Evolutionary conservation across 257 asterid genomes (phyloP).

Genomic region (Euphrasia confusa): DNA sequence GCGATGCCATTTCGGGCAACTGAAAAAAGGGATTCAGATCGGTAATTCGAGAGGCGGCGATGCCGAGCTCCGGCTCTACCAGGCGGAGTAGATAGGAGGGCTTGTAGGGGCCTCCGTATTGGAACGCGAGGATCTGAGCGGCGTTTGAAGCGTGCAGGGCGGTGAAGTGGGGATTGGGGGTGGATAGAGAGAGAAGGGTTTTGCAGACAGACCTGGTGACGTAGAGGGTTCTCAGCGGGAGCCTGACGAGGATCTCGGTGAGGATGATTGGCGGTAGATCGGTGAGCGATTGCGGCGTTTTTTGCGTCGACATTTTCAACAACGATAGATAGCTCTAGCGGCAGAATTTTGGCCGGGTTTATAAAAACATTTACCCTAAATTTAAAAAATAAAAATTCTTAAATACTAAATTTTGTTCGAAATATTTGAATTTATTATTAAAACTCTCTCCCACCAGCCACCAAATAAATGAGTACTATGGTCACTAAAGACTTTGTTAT

Average conservation of each 20-base stretch:
- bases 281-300: conserved; percentile 10
- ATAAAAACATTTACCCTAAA: too few species aligned
- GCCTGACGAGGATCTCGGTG: conserved; percentile 16
- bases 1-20: conserved; percentile 13
- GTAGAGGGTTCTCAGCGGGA: conserved; percentile 17
- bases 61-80: conserved; percentile 21
- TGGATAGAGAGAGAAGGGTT: conserved; percentile 14
- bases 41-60: neutral
- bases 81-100: conserved; percentile 5
- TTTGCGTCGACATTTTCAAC: neutral
- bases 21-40: conserved; percentile 15
- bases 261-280: conserved; percentile 18
- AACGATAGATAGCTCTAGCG: too few species aligned
- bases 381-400: too few species aligned
- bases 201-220: conserved; percentile 26
- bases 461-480: too few species aligned
- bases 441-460: too few species aligned
- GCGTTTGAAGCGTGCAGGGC: conserved; percentile 18
- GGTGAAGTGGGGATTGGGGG: conserved; percentile 14
- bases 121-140: conserved; percentile 18
- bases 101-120: neutral
- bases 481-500: too few species aligned
- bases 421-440: too few species aligned
- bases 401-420: too few species aligned
- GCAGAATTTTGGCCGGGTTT: too few species aligned